Conservation (phyloP, 352 stramenopile genomes). For the Pythium brachiatum region DNA sequence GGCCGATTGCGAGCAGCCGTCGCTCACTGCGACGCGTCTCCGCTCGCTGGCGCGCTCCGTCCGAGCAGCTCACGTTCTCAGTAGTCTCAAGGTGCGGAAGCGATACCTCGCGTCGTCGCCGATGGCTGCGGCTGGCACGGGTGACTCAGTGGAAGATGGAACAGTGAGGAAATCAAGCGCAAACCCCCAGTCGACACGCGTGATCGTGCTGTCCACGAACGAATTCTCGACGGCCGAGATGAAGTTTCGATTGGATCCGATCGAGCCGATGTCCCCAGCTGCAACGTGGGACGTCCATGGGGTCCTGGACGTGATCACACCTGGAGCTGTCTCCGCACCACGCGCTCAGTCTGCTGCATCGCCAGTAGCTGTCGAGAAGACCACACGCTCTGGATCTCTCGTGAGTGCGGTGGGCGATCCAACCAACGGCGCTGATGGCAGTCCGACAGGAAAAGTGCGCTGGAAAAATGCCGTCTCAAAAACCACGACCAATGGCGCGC, state of each 20-base stretch:
- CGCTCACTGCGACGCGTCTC: constrained; percentile 38
- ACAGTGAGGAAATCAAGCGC: not conserved
- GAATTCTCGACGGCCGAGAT: constrained; percentile 42
- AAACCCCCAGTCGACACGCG: not conserved
- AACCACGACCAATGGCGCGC: not conserved
- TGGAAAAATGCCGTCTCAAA: constrained; percentile 20
- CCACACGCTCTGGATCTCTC: constrained; percentile 3
- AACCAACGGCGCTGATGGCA: not conserved
- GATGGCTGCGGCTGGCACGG: constrained; percentile 19
- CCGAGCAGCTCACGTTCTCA: constrained; percentile 49
- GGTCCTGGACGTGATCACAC: constrained; percentile 3
- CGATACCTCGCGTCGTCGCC: constrained; percentile 44
- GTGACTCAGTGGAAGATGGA: not conserved
- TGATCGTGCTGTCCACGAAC: constrained; percentile 26
- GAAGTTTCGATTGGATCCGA: constrained; percentile 31
- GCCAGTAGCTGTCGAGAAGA: not conserved
- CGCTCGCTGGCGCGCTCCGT: constrained; percentile 50
- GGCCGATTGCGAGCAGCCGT: constrained; percentile 28
- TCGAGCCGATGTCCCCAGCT: constrained; percentile 7
- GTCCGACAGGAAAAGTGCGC: constrained; percentile 3
- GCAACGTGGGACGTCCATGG: constrained; percentile 11
- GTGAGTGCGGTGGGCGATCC: not conserved
- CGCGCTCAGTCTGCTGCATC: not conserved
- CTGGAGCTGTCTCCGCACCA: not conserved
- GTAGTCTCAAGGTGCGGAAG: constrained; percentile 32